Conservation (phyloP, 805 yeast species). For the Teunomyces stri region DNA sequence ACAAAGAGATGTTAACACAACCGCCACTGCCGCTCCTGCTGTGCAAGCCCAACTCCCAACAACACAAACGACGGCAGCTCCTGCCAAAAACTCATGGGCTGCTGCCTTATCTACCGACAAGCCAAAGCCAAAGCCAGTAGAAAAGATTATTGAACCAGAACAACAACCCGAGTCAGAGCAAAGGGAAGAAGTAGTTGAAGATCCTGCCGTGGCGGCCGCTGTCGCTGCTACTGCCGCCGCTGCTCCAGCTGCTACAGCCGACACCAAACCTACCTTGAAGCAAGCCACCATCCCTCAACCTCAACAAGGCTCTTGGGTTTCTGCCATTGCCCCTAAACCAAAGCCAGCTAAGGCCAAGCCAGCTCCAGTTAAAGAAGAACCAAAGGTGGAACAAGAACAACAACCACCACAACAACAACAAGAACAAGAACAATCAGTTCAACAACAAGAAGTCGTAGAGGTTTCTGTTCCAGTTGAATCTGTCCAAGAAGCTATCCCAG, state of each 20-base stretch:
- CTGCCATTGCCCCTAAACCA: conserved; percentile 53
- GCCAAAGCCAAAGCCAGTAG: conserved; percentile 27
- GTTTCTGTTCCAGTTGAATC: conserved; percentile 11
- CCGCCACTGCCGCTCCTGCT: conserved; percentile 15
- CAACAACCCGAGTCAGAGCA: conserved; percentile 12
- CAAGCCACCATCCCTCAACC: conserved; percentile 49
- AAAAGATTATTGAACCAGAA: conserved; percentile 11
- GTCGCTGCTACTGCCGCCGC: conserved; percentile 5
- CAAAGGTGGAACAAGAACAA: conserved; percentile 14
- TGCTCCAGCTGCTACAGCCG: conserved; percentile 7
- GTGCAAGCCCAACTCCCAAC: conserved; percentile 17
- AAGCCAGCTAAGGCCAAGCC: conserved; percentile 35
- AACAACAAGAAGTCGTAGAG: conserved; percentile 8
- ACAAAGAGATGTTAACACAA: conserved; percentile 3
- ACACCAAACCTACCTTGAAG: conserved; percentile 19
- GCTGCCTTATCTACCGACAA: conserved; percentile 40
- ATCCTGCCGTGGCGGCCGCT: conserved; percentile 7
- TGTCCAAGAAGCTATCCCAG: conserved; percentile 6
- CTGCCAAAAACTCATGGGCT: conserved; percentile 42
- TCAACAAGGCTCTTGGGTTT: conserved; percentile 62
- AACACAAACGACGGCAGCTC: conserved; percentile 13
- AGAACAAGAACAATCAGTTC: conserved; percentile 12
- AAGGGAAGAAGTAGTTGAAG: conserved; percentile 8
- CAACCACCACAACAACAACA: conserved; percentile 10
- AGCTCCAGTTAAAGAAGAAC: conserved; percentile 12